Base-by-base conservation (phyloP, 441 rosid genomes). In the Raphanus hybrid region DNA sequence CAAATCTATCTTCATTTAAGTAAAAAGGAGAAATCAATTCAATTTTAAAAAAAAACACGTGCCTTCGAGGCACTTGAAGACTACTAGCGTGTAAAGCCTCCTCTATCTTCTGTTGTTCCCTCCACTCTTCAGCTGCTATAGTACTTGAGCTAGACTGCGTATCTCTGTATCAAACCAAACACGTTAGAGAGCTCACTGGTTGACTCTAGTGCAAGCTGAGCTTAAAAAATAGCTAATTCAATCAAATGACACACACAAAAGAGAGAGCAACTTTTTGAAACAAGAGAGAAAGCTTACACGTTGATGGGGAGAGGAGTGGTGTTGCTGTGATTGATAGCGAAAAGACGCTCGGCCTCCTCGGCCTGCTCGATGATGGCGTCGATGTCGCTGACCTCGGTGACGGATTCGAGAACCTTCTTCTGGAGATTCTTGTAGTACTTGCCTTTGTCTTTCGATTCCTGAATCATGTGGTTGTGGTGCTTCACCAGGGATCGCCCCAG, bases 391-490 rank as follows among this genome's bases (percentile, higher is more conserved):
- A 92, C 84, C 43, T 96, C 98, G 12, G 93, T 96, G 32, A 90
- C 82, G 43, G 99, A 96, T 80, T 96, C 90, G 29, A 96, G 91
- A 71, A 90, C 89, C 69, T 92, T 96, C 88, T 91, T 92, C 75
- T 87, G 87, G 39, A 84, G 93, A 66, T 78, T 82, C 69, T 82
- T 75, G 86, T 90, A 93, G 73, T 74, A 87, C 15, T 71, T 86
- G 37, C 97, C 98, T 71, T 89, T 95, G 72, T 91, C 98, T 82
- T 90, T 95, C 43, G 98, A 81, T 76, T 91, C 87, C 50, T 84
- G 92, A 45, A 93, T 84, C 97, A 90, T 90, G 57, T 92, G 91
- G 78, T 90, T 96, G 80, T 93, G 97, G 79, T 93, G 98, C 87
- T 89, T 96, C 86, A 93, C 97, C 74, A 92, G 81, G 0, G 97